Evolutionary conservation across 495 filamentous ascomycete genomes (phyloP), one percentile per base, ranked within the genome.

Genomic region (Bryoglossum gracile): DNA sequence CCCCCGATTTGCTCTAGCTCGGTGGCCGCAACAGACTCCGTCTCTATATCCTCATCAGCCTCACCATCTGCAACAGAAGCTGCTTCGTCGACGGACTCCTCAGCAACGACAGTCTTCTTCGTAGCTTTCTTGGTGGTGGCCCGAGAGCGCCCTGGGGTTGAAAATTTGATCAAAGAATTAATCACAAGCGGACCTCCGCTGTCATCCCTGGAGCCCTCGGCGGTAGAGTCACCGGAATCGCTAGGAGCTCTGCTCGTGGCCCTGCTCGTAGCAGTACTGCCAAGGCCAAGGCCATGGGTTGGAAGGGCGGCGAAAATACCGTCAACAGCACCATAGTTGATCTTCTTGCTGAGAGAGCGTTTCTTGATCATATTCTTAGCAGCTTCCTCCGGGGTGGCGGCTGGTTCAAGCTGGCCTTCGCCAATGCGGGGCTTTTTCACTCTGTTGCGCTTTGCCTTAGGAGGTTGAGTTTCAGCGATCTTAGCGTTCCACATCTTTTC

Each of bases 251-350:
- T 43, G 60, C 42, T n/a, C n/a, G 52, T 59, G 21, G 48, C 40
- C 26, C 30, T 6, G 25, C 55, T 58, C 8, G 51, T 58, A 9
- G 36, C 40, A 3, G 53, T 56, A 33, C 49, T 54, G n/a, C 53
- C 56, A 3, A 55, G 34, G 59, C 49, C 41, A 59, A 65, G 17
- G 1, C 25, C 17, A 2, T n/a, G 22, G 2, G 13, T 46, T 24
- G 26, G 21, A 6, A 61, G 57, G 25, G 53, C 58, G 34, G 71
- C 67, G 32, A 78, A 76, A 17, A 83, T 67, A 24, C 63, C 68
- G 45, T 81, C 74, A 24, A 88, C 74, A 10, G 78, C 73, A 34
- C 80, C 80, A 60, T 94, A 94, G 49, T 94, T 88, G 55, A 95
- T 88, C 56, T 87, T 85, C 60, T 82, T 88, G 55, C 80, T 86